Percentiles rank a stretch among this genome's conserved stretches.
These are phyloP conservation scores for Fusarium sp. DNA, from an alignment of 2,329 filamentous ascomycete species.

Conservation along the genomic window DNA sequence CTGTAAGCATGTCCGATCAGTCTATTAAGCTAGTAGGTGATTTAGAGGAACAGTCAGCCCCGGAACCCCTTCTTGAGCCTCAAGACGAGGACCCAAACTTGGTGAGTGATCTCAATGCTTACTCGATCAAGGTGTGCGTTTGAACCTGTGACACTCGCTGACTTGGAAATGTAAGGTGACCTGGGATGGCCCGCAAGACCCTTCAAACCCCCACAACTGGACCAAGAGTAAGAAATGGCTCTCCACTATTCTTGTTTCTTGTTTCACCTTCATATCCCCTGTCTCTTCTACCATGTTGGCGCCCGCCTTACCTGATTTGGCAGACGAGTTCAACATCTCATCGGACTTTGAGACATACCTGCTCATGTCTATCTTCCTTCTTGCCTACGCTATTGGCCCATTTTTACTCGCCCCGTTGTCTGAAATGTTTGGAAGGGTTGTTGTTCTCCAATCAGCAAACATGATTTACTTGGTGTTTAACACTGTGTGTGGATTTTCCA, in stretches of 20 bases:
- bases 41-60: conserved; percentile 11
- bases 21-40: background rate
- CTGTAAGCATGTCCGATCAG: background rate
- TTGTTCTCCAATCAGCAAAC: conserved; percentile 58
- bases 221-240: conserved; percentile 48
- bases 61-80: conserved; percentile 7
- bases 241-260: conserved; percentile 51
- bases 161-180: conserved; percentile 47
- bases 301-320: conserved; percentile 58
- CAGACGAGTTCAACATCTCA: conserved; percentile 56
- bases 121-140: too few species aligned
- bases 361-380: conserved; percentile 69
- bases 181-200: conserved; percentile 59
- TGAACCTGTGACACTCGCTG: background rate
- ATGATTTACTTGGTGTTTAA: conserved; percentile 66
- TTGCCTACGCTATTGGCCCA: conserved; percentile 66
- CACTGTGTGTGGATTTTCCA: conserved; percentile 61
- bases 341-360: conserved; percentile 59
- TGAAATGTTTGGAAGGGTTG: conserved; percentile 62
- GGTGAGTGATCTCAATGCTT: conserved; percentile 24
- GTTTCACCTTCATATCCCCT: conserved; percentile 65
- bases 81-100: conserved; percentile 36
- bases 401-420: conserved; percentile 63
- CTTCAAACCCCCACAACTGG: conserved; percentile 61
- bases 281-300: conserved; percentile 64